Evolutionary conservation across 768 basidiomycete genomes (phyloP), one percentile per base, ranked within the genome.

Genomic region (Trametes gibbosa): DNA sequence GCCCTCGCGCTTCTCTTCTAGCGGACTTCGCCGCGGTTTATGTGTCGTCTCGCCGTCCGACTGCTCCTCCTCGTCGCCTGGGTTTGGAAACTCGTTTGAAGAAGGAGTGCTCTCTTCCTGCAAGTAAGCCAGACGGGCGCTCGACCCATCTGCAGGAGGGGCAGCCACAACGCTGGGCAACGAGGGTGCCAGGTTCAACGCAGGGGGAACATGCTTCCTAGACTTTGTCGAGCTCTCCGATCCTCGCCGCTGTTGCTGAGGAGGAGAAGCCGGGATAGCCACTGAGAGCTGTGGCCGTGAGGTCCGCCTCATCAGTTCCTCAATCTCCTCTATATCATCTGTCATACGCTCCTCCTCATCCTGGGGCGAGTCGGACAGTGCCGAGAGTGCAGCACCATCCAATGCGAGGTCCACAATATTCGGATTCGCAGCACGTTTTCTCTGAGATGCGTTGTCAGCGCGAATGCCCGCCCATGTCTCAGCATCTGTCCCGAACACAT

Each of bases 401-500:
- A 86, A 70, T 16, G 82, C 80, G 9, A 86, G 75, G 23, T 82
- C 70, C 40, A 83, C 79, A 40, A 83, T 69, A 61, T 84, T 77
- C 1, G 81, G 79, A 65, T 82, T 76, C 25, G 9, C 68, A 25
- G 24, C 35, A 29, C 23, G n/a, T 27, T 49, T 50, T 65, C 59
- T 70, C 63, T 65, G 53, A 13, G 21, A 54, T 42, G 57, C 58
- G 62, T 60, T 65, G 57, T 77, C 71, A 40, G 74, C 66, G 51
- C 68, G 82, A 49, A 87, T 75, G 50, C 82, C 81, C 57, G 76
- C 74, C 85, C 86, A 86, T 0, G 81, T 79, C 62, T 86, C 81
- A 61, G 76, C 81, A 68, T 87, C 86, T n/a, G 79, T 78, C 46
- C 86, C 84, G 72, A 87, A 87, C 7, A 87, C 77, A 62, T 87